Evolutionary conservation across 331 rosid species (phyloP).

Genomic region (Pyrus hybrid): DNA sequence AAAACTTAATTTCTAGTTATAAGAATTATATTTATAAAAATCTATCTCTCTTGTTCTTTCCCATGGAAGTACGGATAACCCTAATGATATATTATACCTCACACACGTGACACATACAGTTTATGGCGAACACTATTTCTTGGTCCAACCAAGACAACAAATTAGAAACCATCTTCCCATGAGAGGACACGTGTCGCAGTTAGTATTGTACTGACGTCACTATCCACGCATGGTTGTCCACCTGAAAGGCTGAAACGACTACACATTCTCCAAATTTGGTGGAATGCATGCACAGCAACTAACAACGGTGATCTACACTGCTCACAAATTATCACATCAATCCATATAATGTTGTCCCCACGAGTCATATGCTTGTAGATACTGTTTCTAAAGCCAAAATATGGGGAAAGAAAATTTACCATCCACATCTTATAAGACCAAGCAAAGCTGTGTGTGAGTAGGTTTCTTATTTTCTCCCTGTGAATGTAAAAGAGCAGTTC

Average conservation of each 20-base stretch:
- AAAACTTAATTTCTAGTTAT: background rate
- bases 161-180: no score
- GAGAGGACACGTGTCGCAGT: no score
- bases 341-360: background rate
- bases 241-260: background rate
- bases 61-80: background rate
- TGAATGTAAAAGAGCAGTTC: no score
- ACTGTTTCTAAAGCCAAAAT: background rate
- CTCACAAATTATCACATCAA: background rate
- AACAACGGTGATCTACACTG: background rate
- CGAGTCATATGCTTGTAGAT: background rate
- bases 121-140: constrained; percentile 11
- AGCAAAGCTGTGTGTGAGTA: background rate
- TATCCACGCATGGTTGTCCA: background rate
- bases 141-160: background rate
- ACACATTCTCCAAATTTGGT: background rate
- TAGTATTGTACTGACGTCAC: background rate
- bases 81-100: background rate
- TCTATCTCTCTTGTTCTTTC: no score
- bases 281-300: background rate
- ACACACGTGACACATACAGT: background rate
- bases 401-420: background rate
- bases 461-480: background rate
- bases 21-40: no score
- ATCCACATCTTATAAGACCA: background rate